Conservation (phyloP, 2,329 filamentous ascomycete genomes). For the Talaromyces amestolkiae region DNA sequence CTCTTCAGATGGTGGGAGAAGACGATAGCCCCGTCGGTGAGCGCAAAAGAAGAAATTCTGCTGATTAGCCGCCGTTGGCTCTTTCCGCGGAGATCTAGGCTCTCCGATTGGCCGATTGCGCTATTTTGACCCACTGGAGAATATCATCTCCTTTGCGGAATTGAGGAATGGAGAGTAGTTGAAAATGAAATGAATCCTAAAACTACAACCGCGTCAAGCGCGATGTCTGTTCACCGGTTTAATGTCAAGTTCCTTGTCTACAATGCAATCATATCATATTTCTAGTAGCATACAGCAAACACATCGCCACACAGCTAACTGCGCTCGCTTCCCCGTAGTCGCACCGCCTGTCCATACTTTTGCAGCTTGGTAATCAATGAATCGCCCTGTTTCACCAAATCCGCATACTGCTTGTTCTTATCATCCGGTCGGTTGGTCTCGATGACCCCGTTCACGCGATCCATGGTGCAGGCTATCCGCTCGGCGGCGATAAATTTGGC, state of each 20-base stretch:
- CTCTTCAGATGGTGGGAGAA: background rate
- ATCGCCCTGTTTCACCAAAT: constrained; percentile 96
- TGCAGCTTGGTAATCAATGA: constrained; percentile 98
- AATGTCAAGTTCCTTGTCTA: background rate
- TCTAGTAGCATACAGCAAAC: background rate
- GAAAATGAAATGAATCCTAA: background rate
- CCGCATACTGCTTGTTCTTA: constrained; percentile 99
- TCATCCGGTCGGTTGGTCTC: constrained; percentile 97
- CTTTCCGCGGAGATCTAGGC: constrained; percentile 6
- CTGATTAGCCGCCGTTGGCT: background rate
- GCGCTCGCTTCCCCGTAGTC: constrained; percentile 89
- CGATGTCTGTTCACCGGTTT: background rate
- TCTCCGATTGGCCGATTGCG: constrained; percentile 12
- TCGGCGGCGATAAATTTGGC: constrained; percentile 95
- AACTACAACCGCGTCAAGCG: background rate
- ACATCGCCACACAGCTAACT: constrained; percentile 51
- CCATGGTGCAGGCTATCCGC: constrained; percentile 93
- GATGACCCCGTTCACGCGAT: constrained; percentile 93
- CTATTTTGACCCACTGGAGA: background rate
- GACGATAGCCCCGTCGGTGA: background rate
- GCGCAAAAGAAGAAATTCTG: constrained; percentile 1
- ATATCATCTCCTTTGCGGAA: background rate
- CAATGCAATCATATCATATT: constrained; percentile 10
- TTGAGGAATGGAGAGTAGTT: too few relatives aligned
- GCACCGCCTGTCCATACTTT: constrained; percentile 96